Evolutionary conservation across 176 grass and related monocot genomes (phyloP), one percentile per base, ranked within the genome.

Genomic region (Phoenix dactylifera): DNA sequence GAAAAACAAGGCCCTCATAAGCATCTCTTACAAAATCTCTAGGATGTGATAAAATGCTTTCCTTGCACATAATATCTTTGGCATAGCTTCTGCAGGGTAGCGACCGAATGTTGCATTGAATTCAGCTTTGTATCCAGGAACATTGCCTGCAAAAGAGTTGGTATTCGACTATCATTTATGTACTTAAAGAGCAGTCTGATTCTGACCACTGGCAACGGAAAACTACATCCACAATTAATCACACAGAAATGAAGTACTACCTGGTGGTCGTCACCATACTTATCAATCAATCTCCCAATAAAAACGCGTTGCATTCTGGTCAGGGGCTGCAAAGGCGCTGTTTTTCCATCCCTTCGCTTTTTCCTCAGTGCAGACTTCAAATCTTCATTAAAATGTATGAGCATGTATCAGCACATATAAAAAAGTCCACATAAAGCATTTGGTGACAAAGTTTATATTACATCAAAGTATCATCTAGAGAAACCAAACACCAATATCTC

Each of bases 101-200:
- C 87, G 12, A 83, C 59, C 0, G 87, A 85, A 63, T 97, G 93
- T 32, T 97, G 93, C 93, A 97, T 97, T 0, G 75, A 16, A 17
- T 97, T 97, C 65, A 97, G 70, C 64, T 85, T 88, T 50, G 67
- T 91, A 74, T 98, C 87, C 93, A 85, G 92, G 72, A 86, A 88
- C 93, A 98, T 98, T 24, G 87, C 93, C 87, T 98, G 69, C 52
- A 88, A 80, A 53, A 74, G 35, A 44, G 35, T 12, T 10, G 9
- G 35, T 44, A 10, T 44, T 39, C 14, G 35, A 12, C 1, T 44
- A 12, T 44, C 35, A 44, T 44, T 44, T 44, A 14, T 44, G 7
- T 12, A 44, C 6, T 14, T 14, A 44, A 44, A 12, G 10, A 44
- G 6, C 7, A 44, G 14, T 10, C 0, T 30, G 28, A 44, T 12